Evolutionary conservation across 441 rosid species (phyloP).

Genomic region (Manihot esculenta): DNA sequence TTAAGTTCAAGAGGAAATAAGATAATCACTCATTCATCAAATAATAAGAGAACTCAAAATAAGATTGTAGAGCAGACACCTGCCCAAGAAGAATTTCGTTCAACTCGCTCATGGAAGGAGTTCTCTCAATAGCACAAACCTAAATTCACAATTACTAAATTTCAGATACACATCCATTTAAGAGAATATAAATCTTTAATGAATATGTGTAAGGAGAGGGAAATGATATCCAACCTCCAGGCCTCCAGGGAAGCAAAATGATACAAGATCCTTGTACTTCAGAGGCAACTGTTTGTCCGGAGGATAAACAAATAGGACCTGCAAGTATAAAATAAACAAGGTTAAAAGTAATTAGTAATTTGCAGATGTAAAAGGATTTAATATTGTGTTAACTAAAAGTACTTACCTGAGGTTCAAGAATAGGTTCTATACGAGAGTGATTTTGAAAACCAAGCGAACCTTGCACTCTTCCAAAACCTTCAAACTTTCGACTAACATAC

Average conservation of each 20-base stretch:
- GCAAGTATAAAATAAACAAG: conserved; percentile 31
- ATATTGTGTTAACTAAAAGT: neutral
- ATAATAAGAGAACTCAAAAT: conserved; percentile 12
- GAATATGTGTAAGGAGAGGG: neutral
- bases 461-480: conserved; percentile 69
- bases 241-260: conserved; percentile 97
- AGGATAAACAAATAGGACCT: conserved; percentile 91
- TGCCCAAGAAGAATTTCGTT: conserved; percentile 92
- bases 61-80: conserved; percentile 44
- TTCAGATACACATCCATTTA: conserved; percentile 13
- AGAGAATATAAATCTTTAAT: neutral
- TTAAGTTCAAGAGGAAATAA: neutral
- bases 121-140: conserved; percentile 89
- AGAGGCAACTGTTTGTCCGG: conserved; percentile 82
- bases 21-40: conserved; percentile 12
- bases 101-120: conserved; percentile 98
- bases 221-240: conserved; percentile 57
- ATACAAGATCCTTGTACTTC: conserved; percentile 82
- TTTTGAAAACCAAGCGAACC: conserved; percentile 54
- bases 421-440: conserved; percentile 74
- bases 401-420: conserved; percentile 84
- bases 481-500: conserved; percentile 51
- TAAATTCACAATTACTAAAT: conserved; percentile 33
- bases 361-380: neutral
- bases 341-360: conserved; percentile 2